Base-by-base conservation (phyloP, 2,329 filamentous ascomycete species). In the Xylariales sp. region DNA sequence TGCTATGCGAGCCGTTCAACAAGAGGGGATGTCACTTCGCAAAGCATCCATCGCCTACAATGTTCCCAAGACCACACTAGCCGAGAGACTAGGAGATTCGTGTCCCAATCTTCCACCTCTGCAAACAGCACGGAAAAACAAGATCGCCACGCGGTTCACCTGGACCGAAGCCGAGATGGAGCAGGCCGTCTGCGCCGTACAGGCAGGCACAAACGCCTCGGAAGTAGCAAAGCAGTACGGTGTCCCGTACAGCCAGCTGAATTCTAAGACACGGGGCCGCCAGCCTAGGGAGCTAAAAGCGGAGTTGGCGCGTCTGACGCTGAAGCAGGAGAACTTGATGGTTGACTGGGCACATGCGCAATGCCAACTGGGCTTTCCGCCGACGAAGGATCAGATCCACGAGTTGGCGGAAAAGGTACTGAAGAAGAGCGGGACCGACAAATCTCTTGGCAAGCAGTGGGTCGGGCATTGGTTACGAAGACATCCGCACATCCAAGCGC, bases 401-500 rank as follows among this genome's bases (percentile, higher is more conserved):
- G 18, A 42, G 6, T 44, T 57, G 0, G 55, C 53, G 2, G 48
- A 51, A 8, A 47, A 43, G 9, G 53, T 53, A 11, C 24, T 54
- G 28, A 41, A 36, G 37, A 54, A 51, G 45, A 45, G 50, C 21
- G 46, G 42, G 1, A 18, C 31, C 9, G 47, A 42, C 10, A 48
- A 46, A 31, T 48, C 32, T 28, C 41, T 56, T 4, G 54, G 55
- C 11, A 57, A 52, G 40, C 53, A 55, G 43, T 56, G 54, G 55
- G 51, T 58, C 16, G 45, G 37, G 6, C 53, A 57, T 20, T 58
- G 50, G 50, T 49, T 53, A 44, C 47, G 49, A 32, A 35, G 53
- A 19, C 51, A 52, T 31, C 50, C 52, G 10, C 31, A 50, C 3
- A 38, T 54, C 34, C 44, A 48, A 18, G 46, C 51, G 5, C 34